A percentile compares a stretch with the other conserved stretches of the same genome.
These are phyloP conservation scores for Cryptococcus sp. DNA, from an alignment of 1,284 basidiomycete species.

Conservation along the genomic window DNA sequence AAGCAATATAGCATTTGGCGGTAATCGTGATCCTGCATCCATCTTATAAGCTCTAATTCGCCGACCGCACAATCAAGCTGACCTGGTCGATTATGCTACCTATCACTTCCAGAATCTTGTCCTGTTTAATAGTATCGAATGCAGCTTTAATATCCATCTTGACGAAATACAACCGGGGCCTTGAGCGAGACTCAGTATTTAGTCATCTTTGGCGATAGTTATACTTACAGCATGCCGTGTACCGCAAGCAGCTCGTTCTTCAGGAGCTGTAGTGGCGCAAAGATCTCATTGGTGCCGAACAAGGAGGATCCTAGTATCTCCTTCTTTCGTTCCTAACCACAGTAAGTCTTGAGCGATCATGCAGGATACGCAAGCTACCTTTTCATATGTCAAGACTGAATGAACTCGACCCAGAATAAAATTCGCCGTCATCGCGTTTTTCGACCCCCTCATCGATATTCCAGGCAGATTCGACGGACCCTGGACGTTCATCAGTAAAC, in stretches of 20 bases:
- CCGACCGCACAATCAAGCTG: constrained; percentile 5
- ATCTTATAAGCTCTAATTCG: not conserved
- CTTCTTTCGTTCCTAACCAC: constrained; percentile 59
- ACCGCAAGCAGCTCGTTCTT: constrained; percentile 56
- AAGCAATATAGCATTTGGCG: constrained; percentile 32
- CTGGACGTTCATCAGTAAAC: not conserved
- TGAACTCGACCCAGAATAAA: constrained; percentile 77
- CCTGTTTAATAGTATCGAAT: constrained; percentile 94
- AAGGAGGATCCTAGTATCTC: constrained; percentile 70
- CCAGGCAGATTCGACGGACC: constrained; percentile 4
- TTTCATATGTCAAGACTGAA: constrained; percentile 78
- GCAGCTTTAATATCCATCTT: constrained; percentile 94
- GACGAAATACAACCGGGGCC: constrained; percentile 85
- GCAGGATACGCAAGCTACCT: constrained; percentile 51
- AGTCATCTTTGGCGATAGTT: constrained; percentile 7
- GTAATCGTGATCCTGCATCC: constrained; percentile 31
- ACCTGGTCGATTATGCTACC: constrained; percentile 69
- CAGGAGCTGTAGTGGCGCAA: constrained; percentile 64
- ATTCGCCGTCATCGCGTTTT: constrained; percentile 51
- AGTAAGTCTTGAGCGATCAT: not conserved
- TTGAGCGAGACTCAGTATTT: constrained; percentile 60
- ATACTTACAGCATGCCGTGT: constrained; percentile 57
- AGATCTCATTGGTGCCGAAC: constrained; percentile 77
- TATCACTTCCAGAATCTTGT: constrained; percentile 74
- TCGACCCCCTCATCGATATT: constrained; percentile 10